Evolutionary conservation across 768 basidiomycete species (phyloP).

Genomic region (Ephemerocybe angulata): DNA sequence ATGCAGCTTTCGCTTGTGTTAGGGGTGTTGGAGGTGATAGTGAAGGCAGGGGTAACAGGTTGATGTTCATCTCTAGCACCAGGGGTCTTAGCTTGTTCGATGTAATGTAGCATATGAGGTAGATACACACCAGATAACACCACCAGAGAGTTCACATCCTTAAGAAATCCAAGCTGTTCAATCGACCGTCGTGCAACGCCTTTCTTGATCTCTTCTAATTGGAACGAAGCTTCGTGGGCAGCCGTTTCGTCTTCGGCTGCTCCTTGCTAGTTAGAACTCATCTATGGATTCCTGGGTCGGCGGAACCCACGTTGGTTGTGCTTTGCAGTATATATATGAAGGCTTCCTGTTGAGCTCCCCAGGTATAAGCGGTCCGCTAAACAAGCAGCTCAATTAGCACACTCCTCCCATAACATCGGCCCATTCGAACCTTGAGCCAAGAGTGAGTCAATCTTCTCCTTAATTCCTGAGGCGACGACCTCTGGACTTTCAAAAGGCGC

Average conservation of each 20-base stretch:
- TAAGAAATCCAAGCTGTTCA: slow-evolving; percentile 84
- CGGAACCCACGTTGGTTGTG: slow-evolving; percentile 13
- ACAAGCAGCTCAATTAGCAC: slow-evolving; percentile 5
- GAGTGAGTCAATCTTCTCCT: slow-evolving; percentile 47
- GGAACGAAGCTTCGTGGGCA: slow-evolving; percentile 16
- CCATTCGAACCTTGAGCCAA: slow-evolving; percentile 38
- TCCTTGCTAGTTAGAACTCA: too few species aligned
- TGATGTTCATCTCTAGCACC: slow-evolving; percentile 61
- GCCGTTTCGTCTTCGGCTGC: slow-evolving; percentile 20
- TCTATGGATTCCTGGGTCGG: too few species aligned
- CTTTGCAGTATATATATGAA: slow-evolving; percentile 31
- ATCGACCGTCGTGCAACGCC: slow-evolving; percentile 64
- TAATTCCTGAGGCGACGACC: slow-evolving; percentile 37
- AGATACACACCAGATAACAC: slow-evolving; percentile 68
- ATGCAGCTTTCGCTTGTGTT: slow-evolving; percentile 71
- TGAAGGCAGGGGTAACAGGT: slow-evolving; percentile 72
- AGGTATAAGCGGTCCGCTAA: slow-evolving; percentile 45
- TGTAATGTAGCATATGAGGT: too few species aligned
- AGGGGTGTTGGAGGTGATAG: slow-evolving; percentile 70
- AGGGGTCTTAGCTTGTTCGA: not conserved
- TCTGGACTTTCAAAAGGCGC: slow-evolving; percentile 36
- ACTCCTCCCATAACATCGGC: not conserved
- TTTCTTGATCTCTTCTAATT: slow-evolving; percentile 64
- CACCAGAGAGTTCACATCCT: slow-evolving; percentile 82
- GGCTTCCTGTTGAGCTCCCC: slow-evolving; percentile 32